A percentile compares a stretch with the other conserved stretches of the same genome.
phyloP scores from a whole-genome alignment of 2,329 filamentous ascomycete genomes.

The Aspergillus puulaauensis region DNA sequence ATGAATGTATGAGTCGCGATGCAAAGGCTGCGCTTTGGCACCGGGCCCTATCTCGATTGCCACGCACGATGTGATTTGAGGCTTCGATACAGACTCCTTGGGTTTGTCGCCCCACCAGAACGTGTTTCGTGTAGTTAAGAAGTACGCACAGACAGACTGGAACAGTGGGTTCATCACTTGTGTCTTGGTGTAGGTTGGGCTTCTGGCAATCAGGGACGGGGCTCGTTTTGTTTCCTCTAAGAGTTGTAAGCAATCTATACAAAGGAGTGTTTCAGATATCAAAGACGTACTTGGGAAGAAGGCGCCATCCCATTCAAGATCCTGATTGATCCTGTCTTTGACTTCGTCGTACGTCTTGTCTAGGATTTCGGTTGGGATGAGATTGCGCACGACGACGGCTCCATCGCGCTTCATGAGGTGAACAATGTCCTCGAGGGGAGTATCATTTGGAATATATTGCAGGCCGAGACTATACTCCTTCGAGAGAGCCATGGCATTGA shows the following conservation, averaged over 20 bases:
- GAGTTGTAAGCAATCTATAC: not conserved
- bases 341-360: not conserved
- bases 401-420: not conserved
- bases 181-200: constrained; percentile 6
- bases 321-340: not conserved
- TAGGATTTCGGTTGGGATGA: not conserved
- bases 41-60: constrained; percentile 24
- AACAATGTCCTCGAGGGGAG: not conserved
- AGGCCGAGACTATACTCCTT: not conserved
- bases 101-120: constrained; percentile 29
- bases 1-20: constrained; percentile 17
- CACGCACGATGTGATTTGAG: constrained; percentile 19
- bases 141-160: constrained; percentile 24
- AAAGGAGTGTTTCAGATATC: not conserved
- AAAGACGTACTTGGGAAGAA: not conserved
- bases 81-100: constrained; percentile 27
- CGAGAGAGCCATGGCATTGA: not conserved
- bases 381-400: not conserved
- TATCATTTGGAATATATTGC: not conserved
- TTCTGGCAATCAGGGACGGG: constrained; percentile 3
- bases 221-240: constrained; percentile 12
- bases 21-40: constrained; percentile 22
- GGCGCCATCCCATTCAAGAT: not conserved
- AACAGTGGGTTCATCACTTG: constrained; percentile 22
- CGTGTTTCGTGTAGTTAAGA: constrained; percentile 26